Percentiles rank a stretch among this genome's conserved stretches.
Conservation (phyloP, 2,329 filamentous ascomycete species). For the Amylocarpus encephaloides region DNA sequence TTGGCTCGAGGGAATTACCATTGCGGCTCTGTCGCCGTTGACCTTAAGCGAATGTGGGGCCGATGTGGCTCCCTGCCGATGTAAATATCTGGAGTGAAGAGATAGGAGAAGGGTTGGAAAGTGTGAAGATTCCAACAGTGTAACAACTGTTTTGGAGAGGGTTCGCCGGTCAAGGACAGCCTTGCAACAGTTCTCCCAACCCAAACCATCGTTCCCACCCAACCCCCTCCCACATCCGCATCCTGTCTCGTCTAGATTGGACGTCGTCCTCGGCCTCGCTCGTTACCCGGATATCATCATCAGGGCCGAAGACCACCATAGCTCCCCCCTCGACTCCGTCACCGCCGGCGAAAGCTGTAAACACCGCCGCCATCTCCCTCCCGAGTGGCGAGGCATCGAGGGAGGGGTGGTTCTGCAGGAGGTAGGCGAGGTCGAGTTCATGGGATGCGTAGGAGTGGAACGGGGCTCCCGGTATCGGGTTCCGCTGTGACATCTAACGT, state of each 20-base stretch:
- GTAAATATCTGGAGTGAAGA: no score
- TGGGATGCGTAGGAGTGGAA: slow-evolving; percentile 12
- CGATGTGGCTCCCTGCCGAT: no score
- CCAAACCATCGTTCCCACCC: slow-evolving; percentile 14
- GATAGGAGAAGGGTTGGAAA: no score
- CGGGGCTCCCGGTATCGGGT: slow-evolving; percentile 4
- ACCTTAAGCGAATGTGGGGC: no score
- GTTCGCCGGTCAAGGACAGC: slow-evolving; percentile 4
- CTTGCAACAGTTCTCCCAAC: slow-evolving; percentile 17
- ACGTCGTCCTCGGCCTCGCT: slow-evolving; percentile 4
- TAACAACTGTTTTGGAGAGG: no score
- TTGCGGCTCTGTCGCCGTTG: no score
- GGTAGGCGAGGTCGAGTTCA: slow-evolving; percentile 14
- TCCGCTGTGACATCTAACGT: slow-evolving; percentile 4
- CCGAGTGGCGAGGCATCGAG: slow-evolving; percentile 1
- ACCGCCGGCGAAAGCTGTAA: slow-evolving; percentile 9
- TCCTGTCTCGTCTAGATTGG: not conserved
- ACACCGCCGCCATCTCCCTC: slow-evolving; percentile 9
- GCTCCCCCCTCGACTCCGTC: not conserved
- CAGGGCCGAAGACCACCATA: slow-evolving; percentile 9
- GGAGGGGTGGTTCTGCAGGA: slow-evolving; percentile 7
- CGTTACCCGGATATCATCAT: slow-evolving; percentile 5
- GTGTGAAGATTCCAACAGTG: no score
- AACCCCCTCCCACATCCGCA: slow-evolving; percentile 9
- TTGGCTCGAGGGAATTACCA: no score